Conservation (phyloP, 805 yeast genomes). For the Metschnikowia lachancei region DNA sequence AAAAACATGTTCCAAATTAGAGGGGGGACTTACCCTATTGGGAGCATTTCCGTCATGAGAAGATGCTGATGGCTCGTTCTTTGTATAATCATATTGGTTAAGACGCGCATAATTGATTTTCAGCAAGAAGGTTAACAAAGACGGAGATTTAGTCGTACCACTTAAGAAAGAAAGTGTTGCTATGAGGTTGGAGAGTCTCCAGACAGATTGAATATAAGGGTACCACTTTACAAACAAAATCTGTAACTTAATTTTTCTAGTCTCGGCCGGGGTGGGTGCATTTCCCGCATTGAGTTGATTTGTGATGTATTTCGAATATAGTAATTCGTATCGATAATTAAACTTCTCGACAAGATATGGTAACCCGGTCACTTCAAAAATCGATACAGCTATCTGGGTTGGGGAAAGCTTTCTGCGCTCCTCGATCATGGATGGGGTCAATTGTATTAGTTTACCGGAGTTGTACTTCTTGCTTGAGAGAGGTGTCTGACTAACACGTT, state of each 20-base stretch:
- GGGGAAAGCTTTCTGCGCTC: constrained; percentile 50
- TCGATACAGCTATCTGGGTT: constrained; percentile 52
- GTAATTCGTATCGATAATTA: constrained; percentile 58
- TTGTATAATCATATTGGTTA: constrained; percentile 47
- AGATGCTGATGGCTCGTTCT: constrained; percentile 28
- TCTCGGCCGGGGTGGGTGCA: constrained; percentile 24
- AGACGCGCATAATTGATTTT: constrained; percentile 65
- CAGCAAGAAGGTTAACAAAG: constrained; percentile 58
- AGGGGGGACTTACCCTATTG: constrained; percentile 41
- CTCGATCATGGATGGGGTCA: constrained; percentile 45
- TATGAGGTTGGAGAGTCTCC: constrained; percentile 50
- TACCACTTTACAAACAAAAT: constrained; percentile 53
- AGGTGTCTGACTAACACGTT: constrained; percentile 50
- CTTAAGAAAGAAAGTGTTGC: constrained; percentile 65
- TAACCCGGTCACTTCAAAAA: constrained; percentile 59
- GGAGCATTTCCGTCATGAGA: constrained; percentile 15
- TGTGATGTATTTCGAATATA: constrained; percentile 58
- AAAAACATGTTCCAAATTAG: constrained; percentile 35
- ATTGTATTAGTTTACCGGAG: constrained; percentile 33
- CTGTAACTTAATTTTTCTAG: constrained; percentile 28
- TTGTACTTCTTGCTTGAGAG: constrained; percentile 30
- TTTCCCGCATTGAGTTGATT: constrained; percentile 37
- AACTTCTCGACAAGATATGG: constrained; percentile 72
- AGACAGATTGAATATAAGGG: constrained; percentile 53
- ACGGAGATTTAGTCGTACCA: constrained; percentile 61